phyloP scores from a whole-genome alignment of 208 protist species.

The Trypanosoma boissoni region DNA sequence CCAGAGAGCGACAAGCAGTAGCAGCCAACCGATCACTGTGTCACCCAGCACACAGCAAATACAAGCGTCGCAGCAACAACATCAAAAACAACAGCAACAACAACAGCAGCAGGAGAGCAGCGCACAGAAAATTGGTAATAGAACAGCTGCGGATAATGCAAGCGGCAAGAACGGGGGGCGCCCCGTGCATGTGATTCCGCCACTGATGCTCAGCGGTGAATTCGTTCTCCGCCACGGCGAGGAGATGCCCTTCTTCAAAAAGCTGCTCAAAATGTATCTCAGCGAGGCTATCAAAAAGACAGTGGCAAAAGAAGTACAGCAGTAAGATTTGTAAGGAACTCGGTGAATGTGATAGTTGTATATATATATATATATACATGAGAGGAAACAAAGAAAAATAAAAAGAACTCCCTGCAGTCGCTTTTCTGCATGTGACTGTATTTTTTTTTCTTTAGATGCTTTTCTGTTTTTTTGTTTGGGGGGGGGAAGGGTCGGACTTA shows the following conservation, averaged over 20 bases:
- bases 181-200: not conserved
- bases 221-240: slow-evolving; percentile 16
- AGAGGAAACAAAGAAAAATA: not conserved
- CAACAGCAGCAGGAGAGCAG: not conserved
- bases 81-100: not conserved
- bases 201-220: slow-evolving; percentile 10
- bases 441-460: no score
- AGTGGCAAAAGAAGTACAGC: not conserved
- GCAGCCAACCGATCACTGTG: no score
- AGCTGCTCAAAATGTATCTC: slow-evolving; percentile 14
- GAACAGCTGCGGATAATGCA: no score
- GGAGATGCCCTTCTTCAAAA: slow-evolving; percentile 13
- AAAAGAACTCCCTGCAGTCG: no score
- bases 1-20: no score
- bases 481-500: no score
- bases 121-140: no score
- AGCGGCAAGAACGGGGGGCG: not conserved
- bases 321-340: not conserved
- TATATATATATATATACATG: not conserved
- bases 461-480: no score
- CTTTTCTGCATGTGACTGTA: no score
- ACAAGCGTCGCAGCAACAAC: no score
- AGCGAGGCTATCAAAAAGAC: slow-evolving; percentile 9
- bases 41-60: no score
- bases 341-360: no score